phyloP scores from a whole-genome alignment of 2,329 filamentous ascomycete genomes.

The Cryphonectria radicalis region DNA sequence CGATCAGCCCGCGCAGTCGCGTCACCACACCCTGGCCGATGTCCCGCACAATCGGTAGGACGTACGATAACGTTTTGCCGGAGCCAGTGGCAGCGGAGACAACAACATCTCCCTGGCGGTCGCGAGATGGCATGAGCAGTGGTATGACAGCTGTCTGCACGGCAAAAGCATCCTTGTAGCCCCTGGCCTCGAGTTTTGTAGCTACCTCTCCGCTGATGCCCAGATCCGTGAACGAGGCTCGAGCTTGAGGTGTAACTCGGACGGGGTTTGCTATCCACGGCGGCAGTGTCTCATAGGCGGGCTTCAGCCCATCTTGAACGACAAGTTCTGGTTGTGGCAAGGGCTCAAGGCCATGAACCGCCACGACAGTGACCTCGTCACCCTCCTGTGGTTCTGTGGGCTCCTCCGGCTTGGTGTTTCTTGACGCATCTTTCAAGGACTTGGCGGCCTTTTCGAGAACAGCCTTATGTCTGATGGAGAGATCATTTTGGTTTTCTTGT shows the following conservation, averaged over 20 bases:
- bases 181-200: conserved; percentile 67
- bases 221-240: conserved; percentile 64
- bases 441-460: conserved; percentile 37
- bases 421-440: conserved; percentile 33
- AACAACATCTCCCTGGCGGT: conserved; percentile 76
- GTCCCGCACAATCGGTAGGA: conserved; percentile 81
- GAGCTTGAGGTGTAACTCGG: conserved; percentile 65
- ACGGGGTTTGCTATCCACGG: conserved; percentile 79
- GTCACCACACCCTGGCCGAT: conserved; percentile 68
- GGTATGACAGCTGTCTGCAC: conserved; percentile 83
- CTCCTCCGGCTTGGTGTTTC: conserved; percentile 38
- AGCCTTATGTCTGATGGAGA: conserved; percentile 36
- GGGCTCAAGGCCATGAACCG: conserved; percentile 73
- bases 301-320: conserved; percentile 58
- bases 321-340: conserved; percentile 77
- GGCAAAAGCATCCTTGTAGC: conserved; percentile 73
- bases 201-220: conserved; percentile 65
- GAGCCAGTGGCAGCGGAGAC: conserved; percentile 94
- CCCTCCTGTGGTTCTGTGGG: conserved; percentile 34
- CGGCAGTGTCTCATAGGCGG: conserved; percentile 79
- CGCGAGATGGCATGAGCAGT: conserved; percentile 70
- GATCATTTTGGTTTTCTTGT: conserved; percentile 38
- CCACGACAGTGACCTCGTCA: conserved; percentile 38
- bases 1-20: conserved; percentile 76
- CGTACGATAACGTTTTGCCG: conserved; percentile 91